A percentile compares a stretch with the other conserved stretches of the same genome.
Evolutionary conservation across 495 filamentous ascomycete species (phyloP).

Genomic region (Aspergillus taichungensis): DNA sequence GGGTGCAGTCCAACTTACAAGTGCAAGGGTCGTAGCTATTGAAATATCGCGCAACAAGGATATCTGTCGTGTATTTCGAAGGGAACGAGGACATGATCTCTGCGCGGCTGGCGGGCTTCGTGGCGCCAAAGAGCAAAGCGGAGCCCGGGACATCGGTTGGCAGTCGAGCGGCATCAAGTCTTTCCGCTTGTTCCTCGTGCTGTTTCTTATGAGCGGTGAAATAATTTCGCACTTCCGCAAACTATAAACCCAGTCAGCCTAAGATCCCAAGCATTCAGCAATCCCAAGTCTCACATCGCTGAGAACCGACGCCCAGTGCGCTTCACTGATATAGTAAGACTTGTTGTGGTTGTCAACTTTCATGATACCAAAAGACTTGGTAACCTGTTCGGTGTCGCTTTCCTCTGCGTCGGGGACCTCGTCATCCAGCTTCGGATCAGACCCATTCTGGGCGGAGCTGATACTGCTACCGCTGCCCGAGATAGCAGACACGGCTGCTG

Average conservation of each 20-base stretch:
- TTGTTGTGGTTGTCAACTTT: slow-evolving; percentile 73
- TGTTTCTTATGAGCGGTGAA: slow-evolving; percentile 65
- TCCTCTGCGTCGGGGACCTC: slow-evolving; percentile 55
- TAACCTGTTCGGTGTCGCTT: slow-evolving; percentile 82
- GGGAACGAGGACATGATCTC: slow-evolving; percentile 78
- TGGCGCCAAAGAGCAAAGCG: slow-evolving; percentile 65
- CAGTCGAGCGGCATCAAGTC: slow-evolving; percentile 56
- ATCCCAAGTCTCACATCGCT: slow-evolving; percentile 49
- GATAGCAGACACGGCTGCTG: slow-evolving; percentile 55
- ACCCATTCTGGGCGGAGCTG: slow-evolving; percentile 33
- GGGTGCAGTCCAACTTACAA: slow-evolving; percentile 33
- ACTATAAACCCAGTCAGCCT: slow-evolving; percentile 35
- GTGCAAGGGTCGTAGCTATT: slow-evolving; percentile 65
- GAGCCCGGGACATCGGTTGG: slow-evolving; percentile 50
- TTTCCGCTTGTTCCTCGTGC: slow-evolving; percentile 51
- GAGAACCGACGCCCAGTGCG: slow-evolving; percentile 84
- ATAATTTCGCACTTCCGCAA: slow-evolving; percentile 88
- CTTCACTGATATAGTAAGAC: slow-evolving; percentile 76
- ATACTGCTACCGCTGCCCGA: slow-evolving; percentile 52
- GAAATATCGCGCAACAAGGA: slow-evolving; percentile 66
- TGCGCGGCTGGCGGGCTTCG: slow-evolving; percentile 54
- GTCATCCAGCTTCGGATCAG: slow-evolving; percentile 50
- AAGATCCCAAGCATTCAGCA: too few relatives aligned
- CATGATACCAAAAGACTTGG: slow-evolving; percentile 78
- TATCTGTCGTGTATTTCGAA: slow-evolving; percentile 68